Percentiles rank a stretch among this genome's conserved stretches.
These are phyloP conservation scores for Lomentospora prolificans DNA, from an alignment of 2,329 filamentous ascomycete genomes.

Conservation along the genomic window DNA sequence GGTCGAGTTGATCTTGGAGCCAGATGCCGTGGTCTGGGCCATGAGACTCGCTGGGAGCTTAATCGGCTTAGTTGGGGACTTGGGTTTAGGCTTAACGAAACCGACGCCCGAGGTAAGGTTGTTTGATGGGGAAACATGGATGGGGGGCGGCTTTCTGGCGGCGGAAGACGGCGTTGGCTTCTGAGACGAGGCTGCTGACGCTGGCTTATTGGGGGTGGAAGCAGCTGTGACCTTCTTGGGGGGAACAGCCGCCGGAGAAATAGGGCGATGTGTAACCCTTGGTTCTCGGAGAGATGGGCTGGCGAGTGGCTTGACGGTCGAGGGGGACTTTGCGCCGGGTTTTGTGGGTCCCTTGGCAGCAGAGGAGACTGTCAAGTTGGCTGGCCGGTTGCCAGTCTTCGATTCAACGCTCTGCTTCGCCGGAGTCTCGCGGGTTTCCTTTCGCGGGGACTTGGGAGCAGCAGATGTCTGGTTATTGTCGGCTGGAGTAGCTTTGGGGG, in stretches of 20 bases:
- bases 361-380: constrained; percentile 25
- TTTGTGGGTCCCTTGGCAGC: constrained; percentile 17
- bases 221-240: constrained; percentile 25
- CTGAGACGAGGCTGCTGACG: constrained; percentile 16
- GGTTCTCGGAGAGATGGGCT: constrained; percentile 16
- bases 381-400: constrained; percentile 27
- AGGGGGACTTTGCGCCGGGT: constrained; percentile 25
- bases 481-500: not conserved
- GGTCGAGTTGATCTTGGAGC: constrained; percentile 38
- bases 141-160: constrained; percentile 32
- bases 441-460: constrained; percentile 7
- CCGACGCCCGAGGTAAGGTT: constrained; percentile 20
- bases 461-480: not conserved
- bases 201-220: constrained; percentile 18
- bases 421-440: constrained; percentile 11
- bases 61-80: constrained; percentile 60
- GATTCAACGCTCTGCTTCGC: constrained; percentile 20
- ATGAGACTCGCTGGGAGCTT: constrained; percentile 57
- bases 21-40: constrained; percentile 60
- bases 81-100: constrained; percentile 49
- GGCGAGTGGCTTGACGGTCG: constrained; percentile 26
- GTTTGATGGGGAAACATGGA: constrained; percentile 27
- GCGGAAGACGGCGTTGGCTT: constrained; percentile 23
- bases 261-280: not conserved
- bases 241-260: constrained; percentile 7